phyloP scores from a whole-genome alignment of 208 protist species.

The Borovskyia barvae region DNA sequence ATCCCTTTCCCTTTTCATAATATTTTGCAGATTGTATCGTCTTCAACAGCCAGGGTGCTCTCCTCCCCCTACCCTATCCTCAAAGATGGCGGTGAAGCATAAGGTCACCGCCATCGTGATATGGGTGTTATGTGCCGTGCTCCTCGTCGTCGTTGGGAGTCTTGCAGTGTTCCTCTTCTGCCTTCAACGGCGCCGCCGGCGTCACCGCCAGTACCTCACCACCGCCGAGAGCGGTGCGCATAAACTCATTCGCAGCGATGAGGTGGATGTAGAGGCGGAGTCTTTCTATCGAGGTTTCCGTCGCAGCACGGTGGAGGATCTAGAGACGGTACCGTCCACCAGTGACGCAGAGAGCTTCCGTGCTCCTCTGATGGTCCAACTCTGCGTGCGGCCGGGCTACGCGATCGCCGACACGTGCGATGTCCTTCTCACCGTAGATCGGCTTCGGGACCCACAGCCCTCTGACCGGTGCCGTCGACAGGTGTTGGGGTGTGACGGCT shows the following conservation, averaged over 20 bases:
- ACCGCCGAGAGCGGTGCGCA: neutral
- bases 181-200: slow-evolving; percentile 8
- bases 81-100: slow-evolving; percentile 38
- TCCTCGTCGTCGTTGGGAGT: slow-evolving; percentile 43
- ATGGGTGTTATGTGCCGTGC: slow-evolving; percentile 45
- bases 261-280: neutral
- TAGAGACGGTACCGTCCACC: slow-evolving; percentile 20
- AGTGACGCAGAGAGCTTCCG: slow-evolving; percentile 1
- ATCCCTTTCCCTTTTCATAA: too few relatives aligned
- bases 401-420: slow-evolving; percentile 29
- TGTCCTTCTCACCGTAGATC: slow-evolving; percentile 47
- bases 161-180: slow-evolving; percentile 33
- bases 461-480: slow-evolving; percentile 3
- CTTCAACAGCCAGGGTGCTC: too few relatives aligned
- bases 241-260: neutral
- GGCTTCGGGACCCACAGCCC: slow-evolving; percentile 13
- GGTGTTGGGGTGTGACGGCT: slow-evolving; percentile 53
- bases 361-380: slow-evolving; percentile 23
- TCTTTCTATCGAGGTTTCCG: slow-evolving; percentile 14
- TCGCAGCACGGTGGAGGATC: slow-evolving; percentile 10
- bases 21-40: too few relatives aligned
- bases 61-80: too few relatives aligned
- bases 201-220: neutral
- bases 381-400: slow-evolving; percentile 17
- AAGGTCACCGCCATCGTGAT: slow-evolving; percentile 50